Percentiles rank a stretch among this genome's conserved stretches.
Conservation (phyloP, 1,284 basidiomycete species). For the Boletus mariae region DNA sequence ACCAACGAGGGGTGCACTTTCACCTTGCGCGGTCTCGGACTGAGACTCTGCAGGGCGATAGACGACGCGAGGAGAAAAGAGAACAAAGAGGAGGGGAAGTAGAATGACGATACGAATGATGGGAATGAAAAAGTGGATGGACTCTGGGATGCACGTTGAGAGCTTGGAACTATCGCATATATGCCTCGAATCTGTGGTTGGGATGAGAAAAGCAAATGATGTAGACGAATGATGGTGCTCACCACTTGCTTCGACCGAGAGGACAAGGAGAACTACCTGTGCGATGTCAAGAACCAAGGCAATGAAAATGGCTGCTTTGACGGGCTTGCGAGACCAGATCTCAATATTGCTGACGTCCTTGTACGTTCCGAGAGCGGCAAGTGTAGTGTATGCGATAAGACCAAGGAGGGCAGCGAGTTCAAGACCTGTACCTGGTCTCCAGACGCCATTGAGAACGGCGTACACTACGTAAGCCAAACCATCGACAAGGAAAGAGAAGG, state of each 20-base stretch:
- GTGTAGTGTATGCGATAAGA: slow-evolving; percentile 60
- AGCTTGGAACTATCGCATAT: slow-evolving; percentile 34
- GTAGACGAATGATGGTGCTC: slow-evolving; percentile 17
- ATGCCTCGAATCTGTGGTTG: slow-evolving; percentile 14
- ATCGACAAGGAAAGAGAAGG: slow-evolving; percentile 85
- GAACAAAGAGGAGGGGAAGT: slow-evolving; percentile 51
- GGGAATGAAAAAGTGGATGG: slow-evolving; percentile 61
- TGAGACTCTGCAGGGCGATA: slow-evolving; percentile 48
- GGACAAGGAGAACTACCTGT: slow-evolving; percentile 51
- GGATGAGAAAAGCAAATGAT: background rate
- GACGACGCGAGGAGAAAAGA: slow-evolving; percentile 56
- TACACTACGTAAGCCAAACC: slow-evolving; percentile 64
- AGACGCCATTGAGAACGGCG: slow-evolving; percentile 60
- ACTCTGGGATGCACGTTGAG: slow-evolving; percentile 37
- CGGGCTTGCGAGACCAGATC: slow-evolving; percentile 62
- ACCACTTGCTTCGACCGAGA: slow-evolving; percentile 47
- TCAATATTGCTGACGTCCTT: slow-evolving; percentile 69
- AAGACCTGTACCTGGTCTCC: slow-evolving; percentile 62
- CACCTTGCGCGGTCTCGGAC: slow-evolving; percentile 15
- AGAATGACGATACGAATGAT: slow-evolving; percentile 63
- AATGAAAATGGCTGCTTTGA: slow-evolving; percentile 50
- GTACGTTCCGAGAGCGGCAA: slow-evolving; percentile 70
- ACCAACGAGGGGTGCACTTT: slow-evolving; percentile 29
- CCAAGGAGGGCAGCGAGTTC: slow-evolving; percentile 67
- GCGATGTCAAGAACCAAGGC: slow-evolving; percentile 58